phyloP scores from a whole-genome alignment of 257 asterid genomes.

The Osmanthus fragrans region DNA sequence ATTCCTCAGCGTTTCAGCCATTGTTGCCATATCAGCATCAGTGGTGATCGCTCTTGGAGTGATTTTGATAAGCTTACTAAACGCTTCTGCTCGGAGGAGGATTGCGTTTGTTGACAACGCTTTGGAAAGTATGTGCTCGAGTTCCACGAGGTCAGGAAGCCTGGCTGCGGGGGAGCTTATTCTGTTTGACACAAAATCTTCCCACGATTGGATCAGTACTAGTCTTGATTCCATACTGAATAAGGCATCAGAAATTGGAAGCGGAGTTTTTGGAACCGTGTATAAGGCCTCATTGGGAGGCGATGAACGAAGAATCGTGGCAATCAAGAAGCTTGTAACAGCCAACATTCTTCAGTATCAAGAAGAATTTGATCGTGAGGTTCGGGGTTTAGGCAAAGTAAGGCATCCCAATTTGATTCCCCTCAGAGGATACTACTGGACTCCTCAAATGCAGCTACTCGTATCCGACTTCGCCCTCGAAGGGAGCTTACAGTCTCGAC shows the following conservation, averaged over 20 bases:
- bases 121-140: slow-evolving; percentile 87
- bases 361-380: slow-evolving; percentile 85
- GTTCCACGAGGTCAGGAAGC: slow-evolving; percentile 65
- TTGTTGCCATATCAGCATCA: slow-evolving; percentile 86
- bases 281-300: slow-evolving; percentile 63
- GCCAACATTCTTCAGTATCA: slow-evolving; percentile 58
- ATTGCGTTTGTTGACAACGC: slow-evolving; percentile 64
- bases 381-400: slow-evolving; percentile 70
- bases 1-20: slow-evolving; percentile 79
- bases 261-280: slow-evolving; percentile 81
- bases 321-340: slow-evolving; percentile 71
- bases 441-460: slow-evolving; percentile 78
- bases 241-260: slow-evolving; percentile 77
- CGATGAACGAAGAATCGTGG: slow-evolving; percentile 46
- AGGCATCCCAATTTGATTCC: slow-evolving; percentile 69
- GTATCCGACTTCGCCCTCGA: slow-evolving; percentile 66
- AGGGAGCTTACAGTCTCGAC: slow-evolving; percentile 68
- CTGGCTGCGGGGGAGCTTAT: slow-evolving; percentile 66
- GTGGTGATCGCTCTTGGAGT: slow-evolving; percentile 71
- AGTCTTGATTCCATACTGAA: slow-evolving; percentile 54
- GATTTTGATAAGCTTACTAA: slow-evolving; percentile 56
- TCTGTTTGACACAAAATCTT: slow-evolving; percentile 55
- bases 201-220: slow-evolving; percentile 41
- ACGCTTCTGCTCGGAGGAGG: slow-evolving; percentile 67
- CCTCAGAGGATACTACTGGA: slow-evolving; percentile 86